Evolutionary conservation across 106 monocot species (phyloP).

Genomic region (Platanthera zijinensis): DNA sequence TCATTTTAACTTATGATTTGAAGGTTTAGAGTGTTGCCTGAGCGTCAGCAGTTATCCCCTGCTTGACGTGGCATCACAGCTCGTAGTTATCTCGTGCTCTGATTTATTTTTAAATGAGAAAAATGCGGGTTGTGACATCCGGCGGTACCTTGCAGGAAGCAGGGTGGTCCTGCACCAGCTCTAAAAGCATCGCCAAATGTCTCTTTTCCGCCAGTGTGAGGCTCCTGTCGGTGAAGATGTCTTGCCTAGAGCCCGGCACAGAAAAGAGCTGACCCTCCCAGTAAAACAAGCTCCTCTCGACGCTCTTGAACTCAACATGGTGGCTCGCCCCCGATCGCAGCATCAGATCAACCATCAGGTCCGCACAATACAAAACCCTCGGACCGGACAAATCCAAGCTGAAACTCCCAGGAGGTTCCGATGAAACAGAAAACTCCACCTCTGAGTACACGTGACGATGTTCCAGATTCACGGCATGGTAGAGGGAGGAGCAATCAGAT

Average conservation of each 20-base stretch:
- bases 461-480: slow-evolving; percentile 13
- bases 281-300: slow-evolving; percentile 59
- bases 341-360: slow-evolving; percentile 64
- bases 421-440: slow-evolving; percentile 26
- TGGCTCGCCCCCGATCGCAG: slow-evolving; percentile 72
- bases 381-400: slow-evolving; percentile 66
- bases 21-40: no score
- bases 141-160: not conserved
- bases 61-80: no score
- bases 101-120: no score
- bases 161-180: slow-evolving; percentile 58
- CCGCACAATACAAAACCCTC: slow-evolving; percentile 76
- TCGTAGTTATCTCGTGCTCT: no score
- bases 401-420: slow-evolving; percentile 43
- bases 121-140: no score
- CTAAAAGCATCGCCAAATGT: slow-evolving; percentile 63
- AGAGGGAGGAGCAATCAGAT: not conserved
- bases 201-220: slow-evolving; percentile 73
- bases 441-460: slow-evolving; percentile 27
- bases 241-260: slow-evolving; percentile 89
- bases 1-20: no score
- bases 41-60: no score
- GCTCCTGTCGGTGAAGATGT: slow-evolving; percentile 68
- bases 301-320: slow-evolving; percentile 92
- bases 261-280: slow-evolving; percentile 53